Evolutionary conservation across 1,139 yeast species (phyloP), one percentile per base, ranked within the genome.

Genomic region (Hyphopichia khmerensis): DNA sequence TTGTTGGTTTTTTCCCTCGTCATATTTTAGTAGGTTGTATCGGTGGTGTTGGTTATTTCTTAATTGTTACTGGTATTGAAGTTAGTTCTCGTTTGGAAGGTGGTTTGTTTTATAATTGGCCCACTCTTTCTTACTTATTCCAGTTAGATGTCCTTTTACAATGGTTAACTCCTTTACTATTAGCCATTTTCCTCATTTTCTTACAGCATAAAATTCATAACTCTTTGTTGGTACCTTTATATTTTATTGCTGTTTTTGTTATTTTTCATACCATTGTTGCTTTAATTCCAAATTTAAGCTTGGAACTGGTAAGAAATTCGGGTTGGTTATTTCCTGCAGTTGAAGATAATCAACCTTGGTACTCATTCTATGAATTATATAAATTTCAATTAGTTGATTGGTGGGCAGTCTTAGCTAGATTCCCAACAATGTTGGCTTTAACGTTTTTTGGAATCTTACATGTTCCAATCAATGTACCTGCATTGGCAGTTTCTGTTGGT

Each of bases 381-480:
- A 76, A 87, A 51, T 83, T 90, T 57, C 64, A 67, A 6, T 62
- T 77, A 39, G 95, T 90, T 14, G 82, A 88, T 59, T 87, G 96
- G 91, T 58, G 70, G 51, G 76, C 85, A 29, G 74, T 93, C 31
- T 43, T 82, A 2, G 71, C 77, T 44, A 89, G 91, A 53, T 48
- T 90, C 14, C 99, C 99, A 7, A 86, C 96, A 4, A 93, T 93
- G 97, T 69, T 93, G 48, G 99, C 99, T 0, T 69, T 93, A 49
- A 91, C 99, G 0, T 93, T 93, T 60, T 93, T 93, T 57, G 99
- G 99, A 4, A 86, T 93, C 36, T 68, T 93, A 42, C 99, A 93
- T 59, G 99, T 93, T 11, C 99, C 99, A 4, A 93, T 93, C 49
- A 93, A 93, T 59, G 97, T 93, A 7, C 99, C 99, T 2, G 98